Evolutionary conservation across 306 rosid species (phyloP).

Genomic region (Abrus pulchellus): DNA sequence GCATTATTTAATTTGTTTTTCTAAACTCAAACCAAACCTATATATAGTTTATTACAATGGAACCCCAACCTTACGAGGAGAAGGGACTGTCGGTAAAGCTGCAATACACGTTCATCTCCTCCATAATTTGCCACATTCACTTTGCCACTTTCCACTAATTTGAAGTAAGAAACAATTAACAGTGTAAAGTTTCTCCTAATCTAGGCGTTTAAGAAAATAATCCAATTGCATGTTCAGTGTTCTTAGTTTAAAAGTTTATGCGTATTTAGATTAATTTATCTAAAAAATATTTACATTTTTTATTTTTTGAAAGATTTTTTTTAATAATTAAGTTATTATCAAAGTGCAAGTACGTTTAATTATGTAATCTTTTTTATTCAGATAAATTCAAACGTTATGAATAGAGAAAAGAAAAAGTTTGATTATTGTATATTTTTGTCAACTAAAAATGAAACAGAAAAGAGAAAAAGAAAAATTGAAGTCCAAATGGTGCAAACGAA

Average conservation of each 20-base stretch:
- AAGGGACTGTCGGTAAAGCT: conserved; percentile 38
- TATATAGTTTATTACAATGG: not conserved
- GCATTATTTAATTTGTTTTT: not conserved
- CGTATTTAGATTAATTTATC: not conserved
- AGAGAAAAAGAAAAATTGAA: conserved; percentile 31
- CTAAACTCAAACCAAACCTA: conserved; percentile 2
- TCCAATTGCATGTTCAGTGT: not conserved
- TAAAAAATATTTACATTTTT: not conserved
- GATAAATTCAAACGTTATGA: not conserved
- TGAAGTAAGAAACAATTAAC: conserved; percentile 21
- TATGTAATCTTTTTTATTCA: not conserved
- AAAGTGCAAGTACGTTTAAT: not conserved
- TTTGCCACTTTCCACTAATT: conserved; percentile 29
- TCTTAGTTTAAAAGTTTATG: not conserved
- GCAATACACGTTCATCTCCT: conserved; percentile 22
- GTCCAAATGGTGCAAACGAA: conserved; percentile 8
- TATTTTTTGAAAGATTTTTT: not conserved
- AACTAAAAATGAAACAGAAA: conserved; percentile 15
- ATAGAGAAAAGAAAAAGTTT: too few species aligned
- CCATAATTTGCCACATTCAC: conserved; percentile 7
- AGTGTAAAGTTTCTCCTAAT: conserved; percentile 7
- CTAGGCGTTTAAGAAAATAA: conserved; percentile 42
- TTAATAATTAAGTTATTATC: not conserved
- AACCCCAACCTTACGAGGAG: not conserved
- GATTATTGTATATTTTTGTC: not conserved